A percentile compares a stretch with the other conserved stretches of the same genome.
phyloP scores from a whole-genome alignment of 352 stramenopile species.

The Pythium monospermum region DNA sequence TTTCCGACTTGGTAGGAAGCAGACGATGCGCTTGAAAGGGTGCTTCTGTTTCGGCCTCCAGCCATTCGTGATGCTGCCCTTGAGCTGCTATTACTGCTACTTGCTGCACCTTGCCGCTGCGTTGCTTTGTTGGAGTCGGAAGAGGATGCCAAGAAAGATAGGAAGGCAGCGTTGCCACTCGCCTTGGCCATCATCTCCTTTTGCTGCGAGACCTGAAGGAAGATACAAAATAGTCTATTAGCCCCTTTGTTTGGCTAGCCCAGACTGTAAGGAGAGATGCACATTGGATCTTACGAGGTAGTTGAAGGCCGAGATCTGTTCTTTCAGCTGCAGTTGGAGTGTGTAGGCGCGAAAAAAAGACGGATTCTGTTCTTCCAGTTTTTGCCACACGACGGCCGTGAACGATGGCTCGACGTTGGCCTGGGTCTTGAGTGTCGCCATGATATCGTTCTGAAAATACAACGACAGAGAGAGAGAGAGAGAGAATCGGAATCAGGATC shows the following conservation, averaged over 20 bases:
- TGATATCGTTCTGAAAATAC: conserved; percentile 46
- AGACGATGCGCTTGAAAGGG: no score
- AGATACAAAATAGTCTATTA: neutral
- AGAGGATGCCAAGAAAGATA: conserved; percentile 21
- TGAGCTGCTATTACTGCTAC: no score
- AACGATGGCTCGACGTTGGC: conserved; percentile 83
- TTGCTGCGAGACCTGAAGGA: conserved; percentile 50
- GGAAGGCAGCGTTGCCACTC: conserved; percentile 24
- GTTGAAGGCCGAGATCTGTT: conserved; percentile 90
- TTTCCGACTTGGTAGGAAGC: no score
- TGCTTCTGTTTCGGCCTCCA: no score
- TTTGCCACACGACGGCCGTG: conserved; percentile 86
- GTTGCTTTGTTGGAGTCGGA: conserved; percentile 7
- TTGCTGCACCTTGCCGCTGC: conserved; percentile 20
- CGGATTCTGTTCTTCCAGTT: conserved; percentile 89
- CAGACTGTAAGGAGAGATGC: no score
- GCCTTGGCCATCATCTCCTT: conserved; percentile 58
- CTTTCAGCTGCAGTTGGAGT: conserved; percentile 81
- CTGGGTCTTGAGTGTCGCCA: conserved; percentile 55
- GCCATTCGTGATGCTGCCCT: no score
- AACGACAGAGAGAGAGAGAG: neutral
- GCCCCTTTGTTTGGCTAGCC: no score
- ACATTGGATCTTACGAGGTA: conserved; percentile 88
- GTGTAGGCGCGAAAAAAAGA: conserved; percentile 87
- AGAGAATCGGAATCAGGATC: no score